phyloP scores from a whole-genome alignment of 169 alveolate species.

The Eimeria zaria region DNA sequence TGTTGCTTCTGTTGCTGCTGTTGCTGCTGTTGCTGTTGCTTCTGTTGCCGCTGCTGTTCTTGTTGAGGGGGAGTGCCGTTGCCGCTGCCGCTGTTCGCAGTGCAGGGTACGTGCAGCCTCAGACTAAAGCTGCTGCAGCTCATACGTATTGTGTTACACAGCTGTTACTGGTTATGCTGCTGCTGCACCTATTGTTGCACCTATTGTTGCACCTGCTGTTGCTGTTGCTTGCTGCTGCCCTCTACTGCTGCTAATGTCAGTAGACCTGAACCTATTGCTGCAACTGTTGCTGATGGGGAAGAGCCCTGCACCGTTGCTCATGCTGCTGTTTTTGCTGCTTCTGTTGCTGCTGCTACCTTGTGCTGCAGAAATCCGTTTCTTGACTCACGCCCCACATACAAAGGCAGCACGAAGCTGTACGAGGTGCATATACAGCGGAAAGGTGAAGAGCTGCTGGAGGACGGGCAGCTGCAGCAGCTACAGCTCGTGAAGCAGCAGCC shows the following conservation, averaged over 20 bases:
- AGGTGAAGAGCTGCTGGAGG: constrained; percentile 51
- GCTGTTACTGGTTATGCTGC: not conserved
- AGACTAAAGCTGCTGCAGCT: not conserved
- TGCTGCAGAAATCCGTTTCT: constrained; percentile 47
- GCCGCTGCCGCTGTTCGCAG: not conserved
- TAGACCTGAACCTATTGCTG: not conserved
- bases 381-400: constrained; percentile 61
- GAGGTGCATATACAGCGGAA: constrained; percentile 65
- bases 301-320: not conserved
- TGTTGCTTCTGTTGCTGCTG: constrained; percentile 37
- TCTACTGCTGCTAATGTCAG: not conserved
- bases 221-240: not conserved
- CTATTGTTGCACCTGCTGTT: not conserved
- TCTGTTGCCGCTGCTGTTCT: too few relatives aligned
- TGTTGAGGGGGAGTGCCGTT: not conserved
- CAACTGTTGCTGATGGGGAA: not conserved
- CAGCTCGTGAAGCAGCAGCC: constrained; percentile 9
- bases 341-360: constrained; percentile 13
- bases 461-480: constrained; percentile 68
- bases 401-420: constrained; percentile 61
- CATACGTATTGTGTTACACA: not conserved
- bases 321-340: not conserved
- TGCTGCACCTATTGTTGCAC: not conserved
- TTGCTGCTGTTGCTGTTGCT: constrained; percentile 17
- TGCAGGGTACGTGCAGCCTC: not conserved